phyloP scores from a whole-genome alignment of 2,329 filamentous ascomycete genomes.

The Kalmusia sp. region DNA sequence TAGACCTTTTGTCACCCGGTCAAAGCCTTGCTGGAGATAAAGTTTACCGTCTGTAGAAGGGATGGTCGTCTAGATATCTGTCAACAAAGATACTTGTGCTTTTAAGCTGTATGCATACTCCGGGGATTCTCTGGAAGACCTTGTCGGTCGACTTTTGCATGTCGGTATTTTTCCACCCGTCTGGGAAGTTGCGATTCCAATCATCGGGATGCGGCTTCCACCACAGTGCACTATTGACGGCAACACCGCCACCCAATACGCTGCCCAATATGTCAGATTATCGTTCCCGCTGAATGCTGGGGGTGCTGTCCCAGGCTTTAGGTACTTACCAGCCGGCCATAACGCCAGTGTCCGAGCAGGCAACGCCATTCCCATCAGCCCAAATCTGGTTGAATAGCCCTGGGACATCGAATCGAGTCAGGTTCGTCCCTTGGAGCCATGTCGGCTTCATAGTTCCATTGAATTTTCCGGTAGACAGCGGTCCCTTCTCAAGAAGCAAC shows the following conservation, averaged over 20 bases:
- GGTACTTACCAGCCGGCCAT: constrained; percentile 66
- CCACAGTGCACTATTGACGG: constrained; percentile 72
- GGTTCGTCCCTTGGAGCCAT: constrained; percentile 67
- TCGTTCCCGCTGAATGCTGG: neutral
- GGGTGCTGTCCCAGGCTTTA: neutral
- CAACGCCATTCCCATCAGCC: constrained; percentile 64
- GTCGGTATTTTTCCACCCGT: constrained; percentile 70
- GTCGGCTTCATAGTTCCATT: constrained; percentile 64
- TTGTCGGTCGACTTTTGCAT: constrained; percentile 63
- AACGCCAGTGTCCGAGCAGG: constrained; percentile 70
- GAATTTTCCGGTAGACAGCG: constrained; percentile 65
- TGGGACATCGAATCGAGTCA: constrained; percentile 74
- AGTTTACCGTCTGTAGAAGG: constrained; percentile 70
- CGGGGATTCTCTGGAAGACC: constrained; percentile 69
- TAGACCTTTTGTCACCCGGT: constrained; percentile 65
- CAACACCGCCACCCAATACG: constrained; percentile 69
- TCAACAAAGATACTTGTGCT: neutral
- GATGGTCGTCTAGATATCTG: constrained; percentile 59
- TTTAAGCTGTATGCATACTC: constrained; percentile 15
- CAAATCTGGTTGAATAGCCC: constrained; percentile 74
- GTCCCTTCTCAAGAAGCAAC: constrained; percentile 57
- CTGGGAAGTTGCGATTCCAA: constrained; percentile 74
- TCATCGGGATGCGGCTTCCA: constrained; percentile 69
- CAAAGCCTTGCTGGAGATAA: constrained; percentile 69
- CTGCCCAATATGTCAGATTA: constrained; percentile 8